Base-by-base conservation (phyloP, 2,329 filamentous ascomycete species). In the Paradendryphiella salina region DNA sequence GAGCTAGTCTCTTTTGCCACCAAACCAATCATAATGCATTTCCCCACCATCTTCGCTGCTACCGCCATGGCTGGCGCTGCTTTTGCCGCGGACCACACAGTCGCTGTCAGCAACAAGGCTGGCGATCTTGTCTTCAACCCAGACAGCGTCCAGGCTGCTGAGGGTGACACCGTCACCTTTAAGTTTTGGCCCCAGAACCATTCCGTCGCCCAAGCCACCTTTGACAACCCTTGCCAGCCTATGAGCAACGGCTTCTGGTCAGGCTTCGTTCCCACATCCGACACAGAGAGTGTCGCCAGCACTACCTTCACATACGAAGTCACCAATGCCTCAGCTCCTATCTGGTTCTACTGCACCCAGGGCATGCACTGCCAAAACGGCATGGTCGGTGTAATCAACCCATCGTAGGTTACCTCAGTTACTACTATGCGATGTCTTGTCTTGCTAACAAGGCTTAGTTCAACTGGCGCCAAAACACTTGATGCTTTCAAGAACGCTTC, bases 271-370 rank as follows among this genome's bases (percentile, higher is more conserved):
- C 66, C 67, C 15, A 65, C 63, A 21, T 57, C 54, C 34, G 54
- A 57, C 28, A 60, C 57, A n/a, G 49, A 57, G 9, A 59, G 53
- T 10, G 66, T 61, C 9, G 59, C 69, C 10, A 50, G 58, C 34
- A 59, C 47, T 38, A 66, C 64, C 5, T 75, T 70, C 60, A 64
- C 60, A 37, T 63, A 69, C 52, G 62, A 61, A 11, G 69, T 75
- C 49, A 69, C 43, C 10, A 71, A 74, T 38, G 68, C 65, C 32
- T 70, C 69, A 11, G 54, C 62, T 11, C 73, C 73, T n/a, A 59
- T 73, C 52, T 73, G 71, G 67, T 72, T 71, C 63, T 75, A 75
- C 65, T 75, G 73, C 65, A 64, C 68, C n/a, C 71, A 72, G 46
- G 70, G 57, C 41, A 47, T 57, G 57, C 73, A 75, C 52, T 75